Conservation (phyloP, 2,329 filamentous ascomycete genomes). For the Botrytis fragariae region DNA sequence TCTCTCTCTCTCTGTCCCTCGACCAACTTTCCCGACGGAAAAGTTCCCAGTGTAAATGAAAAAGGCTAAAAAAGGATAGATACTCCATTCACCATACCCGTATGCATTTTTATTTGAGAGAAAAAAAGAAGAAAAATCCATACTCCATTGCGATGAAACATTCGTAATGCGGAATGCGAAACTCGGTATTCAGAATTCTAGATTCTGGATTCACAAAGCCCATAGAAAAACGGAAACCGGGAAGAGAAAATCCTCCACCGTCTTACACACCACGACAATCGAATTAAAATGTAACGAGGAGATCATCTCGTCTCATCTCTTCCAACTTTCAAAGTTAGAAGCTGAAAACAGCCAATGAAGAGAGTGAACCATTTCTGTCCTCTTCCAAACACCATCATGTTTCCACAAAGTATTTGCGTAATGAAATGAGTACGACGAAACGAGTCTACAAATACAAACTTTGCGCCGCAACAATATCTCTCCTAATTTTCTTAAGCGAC, state of each 20-base stretch:
- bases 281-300: background rate
- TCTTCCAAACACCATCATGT: background rate
- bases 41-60: background rate
- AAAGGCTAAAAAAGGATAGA: background rate
- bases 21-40: background rate
- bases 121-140: background rate
- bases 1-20: background rate
- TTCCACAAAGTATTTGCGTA: background rate
- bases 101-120: background rate
- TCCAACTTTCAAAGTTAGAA: background rate
- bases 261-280: background rate
- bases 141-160: background rate
- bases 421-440: background rate
- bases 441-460: constrained; percentile 77
- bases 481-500: constrained; percentile 77
- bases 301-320: background rate
- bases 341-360: background rate
- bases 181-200: background rate
- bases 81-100: constrained; percentile 9
- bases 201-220: background rate
- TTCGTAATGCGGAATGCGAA: background rate
- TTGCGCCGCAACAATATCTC: constrained; percentile 93
- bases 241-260: background rate
- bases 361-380: background rate
- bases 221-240: background rate